Base-by-base conservation (phyloP, 75 land plant genomes). In the Gnetum montanum region DNA sequence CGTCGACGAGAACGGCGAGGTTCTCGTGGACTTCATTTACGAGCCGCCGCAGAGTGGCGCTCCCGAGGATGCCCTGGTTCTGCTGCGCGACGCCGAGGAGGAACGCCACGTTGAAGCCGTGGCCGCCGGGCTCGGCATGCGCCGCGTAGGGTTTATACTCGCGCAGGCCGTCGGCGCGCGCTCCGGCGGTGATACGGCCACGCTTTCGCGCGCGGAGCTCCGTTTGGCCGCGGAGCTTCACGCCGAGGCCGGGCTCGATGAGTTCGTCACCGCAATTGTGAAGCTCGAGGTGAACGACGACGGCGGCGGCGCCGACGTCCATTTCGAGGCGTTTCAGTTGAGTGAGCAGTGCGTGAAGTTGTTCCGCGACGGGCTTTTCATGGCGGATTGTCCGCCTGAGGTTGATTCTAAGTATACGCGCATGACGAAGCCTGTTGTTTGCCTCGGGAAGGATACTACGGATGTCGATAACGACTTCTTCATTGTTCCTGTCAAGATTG, bases 401-500 rank as follows among this genome's bases (percentile, higher is more conserved):
- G 59, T 61, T n/a, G 87, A 94, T 70, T 96, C 90, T 0, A 85
- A 85, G 73, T 28, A 89, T 25, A 82, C 90, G 0, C 61, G 69
- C 70, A 83, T 94, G 96, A 90, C 71, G 67, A 89, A 94, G 68
- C 91, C 89, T 55, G 98, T 94, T 8, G 82, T 94, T 4, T 80
- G 89, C 35, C 84, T 85, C 8, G 80, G 66, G 38, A 94, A 94
- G 72, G 98, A 89, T 56, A 69, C 77, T 12, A 74, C 55, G 46
- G 90, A 94, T 41, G 96, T 94, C 28, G 98, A 94, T 43, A 94
- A 89, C 60, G 98, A 89, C 60, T 89, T 94, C 67, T 94, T 94
- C 69, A 60, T 94, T 59, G 98, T 94, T 31, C 83, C 76, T 3
- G 98, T 94, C 33, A 94, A 94, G 76, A 94, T 94, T 26, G 54